phyloP scores from a whole-genome alignment of 192 early-diverging fungal species.

The Coemansia sp. region DNA sequence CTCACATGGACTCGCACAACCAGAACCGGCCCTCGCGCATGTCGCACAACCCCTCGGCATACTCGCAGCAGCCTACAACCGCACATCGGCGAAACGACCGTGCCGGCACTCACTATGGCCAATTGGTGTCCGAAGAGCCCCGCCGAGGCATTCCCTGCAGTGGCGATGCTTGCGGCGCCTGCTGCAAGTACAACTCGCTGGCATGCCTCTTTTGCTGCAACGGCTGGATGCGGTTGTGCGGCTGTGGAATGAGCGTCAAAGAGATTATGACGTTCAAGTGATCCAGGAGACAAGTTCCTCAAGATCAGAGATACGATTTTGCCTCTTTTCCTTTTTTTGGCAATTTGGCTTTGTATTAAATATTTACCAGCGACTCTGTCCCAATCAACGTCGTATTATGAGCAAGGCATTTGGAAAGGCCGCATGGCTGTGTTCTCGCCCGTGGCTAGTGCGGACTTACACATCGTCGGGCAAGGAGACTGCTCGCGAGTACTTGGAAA shows the following conservation, averaged over 20 bases:
- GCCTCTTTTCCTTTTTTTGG: not conserved
- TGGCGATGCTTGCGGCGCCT: constrained; percentile 39
- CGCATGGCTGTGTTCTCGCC: not conserved
- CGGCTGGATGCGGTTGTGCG: constrained; percentile 43
- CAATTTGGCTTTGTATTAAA: not conserved
- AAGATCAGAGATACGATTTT: too few species aligned
- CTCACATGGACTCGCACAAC: constrained; percentile 3
- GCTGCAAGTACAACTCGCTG: constrained; percentile 48
- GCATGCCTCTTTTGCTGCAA: constrained; percentile 46
- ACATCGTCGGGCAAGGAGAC: constrained; percentile 37
- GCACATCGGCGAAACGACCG: constrained; percentile 1
- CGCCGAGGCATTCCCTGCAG: constrained; percentile 23
- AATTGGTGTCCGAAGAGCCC: constrained; percentile 33
- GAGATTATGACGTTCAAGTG: constrained; percentile 29
- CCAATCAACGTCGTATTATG: not conserved
- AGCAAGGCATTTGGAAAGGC: not conserved
- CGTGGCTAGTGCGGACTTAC: not conserved
- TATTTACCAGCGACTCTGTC: not conserved
- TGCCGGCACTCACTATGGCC: constrained; percentile 34
- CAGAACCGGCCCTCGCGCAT: constrained; percentile 4
- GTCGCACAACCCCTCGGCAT: not conserved
- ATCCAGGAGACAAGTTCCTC: not conserved
- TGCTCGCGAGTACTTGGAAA: constrained; percentile 43
- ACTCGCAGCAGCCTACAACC: constrained; percentile 7
- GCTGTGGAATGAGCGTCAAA: constrained; percentile 41